Conservation (phyloP, 1,284 basidiomycete species). For the Trametes hirsuta region DNA sequence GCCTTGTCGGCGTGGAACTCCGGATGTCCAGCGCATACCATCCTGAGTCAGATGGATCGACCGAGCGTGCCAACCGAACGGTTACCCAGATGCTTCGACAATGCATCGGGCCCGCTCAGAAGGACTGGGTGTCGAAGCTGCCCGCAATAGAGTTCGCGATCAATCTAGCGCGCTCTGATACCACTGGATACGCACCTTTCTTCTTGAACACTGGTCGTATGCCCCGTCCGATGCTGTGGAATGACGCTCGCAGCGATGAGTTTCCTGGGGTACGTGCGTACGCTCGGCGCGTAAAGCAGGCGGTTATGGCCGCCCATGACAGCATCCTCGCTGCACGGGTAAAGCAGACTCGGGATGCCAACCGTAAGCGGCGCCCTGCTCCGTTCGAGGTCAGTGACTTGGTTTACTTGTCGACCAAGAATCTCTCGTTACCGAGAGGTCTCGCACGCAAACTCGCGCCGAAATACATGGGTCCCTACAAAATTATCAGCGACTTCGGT, state of each 20-base stretch:
- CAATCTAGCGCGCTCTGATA: slow-evolving; percentile 19
- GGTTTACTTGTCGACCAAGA: slow-evolving; percentile 9
- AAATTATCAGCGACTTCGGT: background rate
- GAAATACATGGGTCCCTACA: slow-evolving; percentile 30
- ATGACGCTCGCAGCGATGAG: background rate
- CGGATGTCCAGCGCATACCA: slow-evolving; percentile 46
- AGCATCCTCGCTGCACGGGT: slow-evolving; percentile 26
- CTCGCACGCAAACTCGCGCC: slow-evolving; percentile 21
- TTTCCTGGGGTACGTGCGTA: slow-evolving; percentile 29
- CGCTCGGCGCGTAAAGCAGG: background rate
- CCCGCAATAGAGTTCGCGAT: slow-evolving; percentile 41
- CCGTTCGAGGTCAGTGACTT: slow-evolving; percentile 27
- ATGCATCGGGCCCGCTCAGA: slow-evolving; percentile 35
- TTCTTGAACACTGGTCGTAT: slow-evolving; percentile 28
- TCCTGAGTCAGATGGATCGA: slow-evolving; percentile 45
- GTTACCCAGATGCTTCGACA: slow-evolving; percentile 39
- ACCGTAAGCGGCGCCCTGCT: slow-evolving; percentile 9
- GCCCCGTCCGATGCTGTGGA: slow-evolving; percentile 10
- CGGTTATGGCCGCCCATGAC: slow-evolving; percentile 25
- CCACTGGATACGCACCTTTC: slow-evolving; percentile 35
- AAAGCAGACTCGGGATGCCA: slow-evolving; percentile 20
- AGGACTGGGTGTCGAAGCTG: slow-evolving; percentile 40
- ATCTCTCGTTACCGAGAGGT: background rate
- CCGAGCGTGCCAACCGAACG: slow-evolving; percentile 29
- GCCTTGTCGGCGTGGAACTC: slow-evolving; percentile 37